A percentile compares a stretch with the other conserved stretches of the same genome.
phyloP scores from a whole-genome alignment of 2,329 filamentous ascomycete species.

The Trichoderma lentiforme region DNA sequence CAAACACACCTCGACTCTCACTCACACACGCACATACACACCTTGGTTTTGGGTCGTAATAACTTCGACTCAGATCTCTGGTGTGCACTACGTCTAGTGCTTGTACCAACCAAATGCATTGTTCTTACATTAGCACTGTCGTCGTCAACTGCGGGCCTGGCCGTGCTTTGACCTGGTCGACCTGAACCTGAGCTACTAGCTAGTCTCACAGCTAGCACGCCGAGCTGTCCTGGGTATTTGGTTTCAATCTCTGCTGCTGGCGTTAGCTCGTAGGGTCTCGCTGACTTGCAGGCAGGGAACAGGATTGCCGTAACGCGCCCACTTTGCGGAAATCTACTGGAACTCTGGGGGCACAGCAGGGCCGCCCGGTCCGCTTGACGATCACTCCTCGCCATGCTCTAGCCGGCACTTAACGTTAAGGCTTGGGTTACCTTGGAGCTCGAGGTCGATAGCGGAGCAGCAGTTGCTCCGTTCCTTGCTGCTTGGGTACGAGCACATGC shows the following conservation, averaged over 20 bases:
- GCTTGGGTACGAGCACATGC: neutral
- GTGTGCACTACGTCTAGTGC: neutral
- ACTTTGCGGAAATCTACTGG: slow-evolving; percentile 15
- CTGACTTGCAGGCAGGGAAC: slow-evolving; percentile 16
- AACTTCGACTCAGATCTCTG: neutral
- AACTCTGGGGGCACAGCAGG: neutral
- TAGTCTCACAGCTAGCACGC: neutral
- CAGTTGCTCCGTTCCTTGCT: neutral
- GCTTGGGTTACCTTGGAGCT: neutral
- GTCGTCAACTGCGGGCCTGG: neutral
- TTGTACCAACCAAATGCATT: neutral
- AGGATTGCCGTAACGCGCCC: neutral
- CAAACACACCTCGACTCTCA: neutral
- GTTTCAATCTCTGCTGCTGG: neutral
- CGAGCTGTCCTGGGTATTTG: neutral
- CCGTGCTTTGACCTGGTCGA: neutral
- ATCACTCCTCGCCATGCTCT: neutral
- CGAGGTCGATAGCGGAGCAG: neutral
- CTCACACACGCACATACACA: neutral
- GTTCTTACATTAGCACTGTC: neutral
- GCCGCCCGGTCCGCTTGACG: slow-evolving; percentile 13
- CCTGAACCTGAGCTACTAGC: neutral
- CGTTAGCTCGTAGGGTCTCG: neutral
- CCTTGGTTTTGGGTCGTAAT: neutral
- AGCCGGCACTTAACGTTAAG: slow-evolving; percentile 3